A percentile compares a stretch with the other conserved stretches of the same genome.
Conservation (phyloP, 2,329 filamentous ascomycete genomes). For the Lasiodiplodia citricola region DNA sequence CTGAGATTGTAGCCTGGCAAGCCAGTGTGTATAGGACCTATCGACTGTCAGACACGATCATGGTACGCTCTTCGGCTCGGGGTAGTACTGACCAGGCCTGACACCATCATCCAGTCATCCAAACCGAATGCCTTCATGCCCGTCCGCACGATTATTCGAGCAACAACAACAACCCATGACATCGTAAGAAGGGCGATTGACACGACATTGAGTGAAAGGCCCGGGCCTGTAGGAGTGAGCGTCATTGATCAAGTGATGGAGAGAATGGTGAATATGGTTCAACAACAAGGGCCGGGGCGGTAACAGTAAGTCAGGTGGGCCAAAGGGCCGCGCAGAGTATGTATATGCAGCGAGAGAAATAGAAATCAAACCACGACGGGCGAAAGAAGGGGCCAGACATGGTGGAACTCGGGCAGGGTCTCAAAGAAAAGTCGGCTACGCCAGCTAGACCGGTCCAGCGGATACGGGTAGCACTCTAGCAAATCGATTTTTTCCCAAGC, state of each 20-base stretch:
- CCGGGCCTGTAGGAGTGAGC: neutral
- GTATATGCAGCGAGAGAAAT: neutral
- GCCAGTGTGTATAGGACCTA: conserved; percentile 11
- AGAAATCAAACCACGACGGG: neutral
- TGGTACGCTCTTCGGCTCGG: neutral
- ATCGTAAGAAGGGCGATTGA: conserved; percentile 1
- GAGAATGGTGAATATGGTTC: neutral
- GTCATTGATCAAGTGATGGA: neutral
- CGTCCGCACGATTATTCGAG: conserved; percentile 1
- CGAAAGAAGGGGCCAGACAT: neutral
- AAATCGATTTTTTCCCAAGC: neutral
- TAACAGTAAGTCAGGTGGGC: neutral
- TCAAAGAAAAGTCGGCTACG: neutral
- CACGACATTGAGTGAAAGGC: neutral
- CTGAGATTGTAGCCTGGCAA: neutral
- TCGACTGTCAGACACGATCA: neutral
- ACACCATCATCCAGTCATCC: conserved; percentile 15
- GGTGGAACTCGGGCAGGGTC: neutral
- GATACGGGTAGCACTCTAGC: neutral
- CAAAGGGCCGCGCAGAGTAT: neutral
- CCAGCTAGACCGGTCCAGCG: neutral
- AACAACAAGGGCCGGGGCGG: neutral
- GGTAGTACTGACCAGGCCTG: conserved; percentile 9
- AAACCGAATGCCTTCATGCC: neutral
- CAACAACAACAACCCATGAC: conserved; percentile 2